Evolutionary conservation across 2,329 filamentous ascomycete species (phyloP).

Genomic region (Fusarium robinianum): DNA sequence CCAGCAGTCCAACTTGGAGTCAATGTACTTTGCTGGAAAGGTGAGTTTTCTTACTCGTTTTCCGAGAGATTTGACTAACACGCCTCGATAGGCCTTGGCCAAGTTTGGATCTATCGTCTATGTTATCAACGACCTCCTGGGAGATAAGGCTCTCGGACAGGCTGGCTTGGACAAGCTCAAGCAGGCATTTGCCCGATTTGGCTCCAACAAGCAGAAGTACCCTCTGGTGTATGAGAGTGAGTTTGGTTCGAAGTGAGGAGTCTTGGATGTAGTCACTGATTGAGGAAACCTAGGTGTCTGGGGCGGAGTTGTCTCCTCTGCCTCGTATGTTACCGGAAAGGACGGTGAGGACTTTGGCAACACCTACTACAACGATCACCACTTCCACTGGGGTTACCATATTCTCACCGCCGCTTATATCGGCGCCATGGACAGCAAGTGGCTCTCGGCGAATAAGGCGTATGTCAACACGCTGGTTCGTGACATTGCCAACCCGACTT

Average conservation of each 20-base stretch:
- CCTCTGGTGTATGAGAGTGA: conserved; percentile 67
- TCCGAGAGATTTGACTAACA: conserved; percentile 1
- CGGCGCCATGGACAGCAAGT: conserved; percentile 74
- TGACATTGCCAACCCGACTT: conserved; percentile 77
- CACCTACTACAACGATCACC: conserved; percentile 77
- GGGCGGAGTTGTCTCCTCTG: conserved; percentile 80
- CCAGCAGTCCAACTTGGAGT: conserved; percentile 74
- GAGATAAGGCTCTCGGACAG: conserved; percentile 60
- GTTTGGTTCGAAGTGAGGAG: conserved; percentile 27
- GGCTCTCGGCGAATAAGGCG: conserved; percentile 72
- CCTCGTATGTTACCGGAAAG: conserved; percentile 71
- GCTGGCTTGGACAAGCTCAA: conserved; percentile 66
- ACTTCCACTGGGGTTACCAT: conserved; percentile 86
- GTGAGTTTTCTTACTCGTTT: conserved; percentile 42
- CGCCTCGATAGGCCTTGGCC: conserved; percentile 63
- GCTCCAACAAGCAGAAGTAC: conserved; percentile 68
- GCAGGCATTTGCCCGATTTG: conserved; percentile 67
- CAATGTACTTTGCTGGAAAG: conserved; percentile 94
- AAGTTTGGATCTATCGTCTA: conserved; percentile 76
- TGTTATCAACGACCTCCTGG: conserved; percentile 65
- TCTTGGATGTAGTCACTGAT: conserved; percentile 22
- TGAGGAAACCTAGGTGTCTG: conserved; percentile 58
- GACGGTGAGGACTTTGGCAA: conserved; percentile 85
- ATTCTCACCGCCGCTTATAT: conserved; percentile 86
- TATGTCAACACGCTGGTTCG: conserved; percentile 85